Percentiles rank a stretch among this genome's conserved stretches.
Conservation (phyloP, 331 rosid genomes). For the Cucumis variabilis region DNA sequence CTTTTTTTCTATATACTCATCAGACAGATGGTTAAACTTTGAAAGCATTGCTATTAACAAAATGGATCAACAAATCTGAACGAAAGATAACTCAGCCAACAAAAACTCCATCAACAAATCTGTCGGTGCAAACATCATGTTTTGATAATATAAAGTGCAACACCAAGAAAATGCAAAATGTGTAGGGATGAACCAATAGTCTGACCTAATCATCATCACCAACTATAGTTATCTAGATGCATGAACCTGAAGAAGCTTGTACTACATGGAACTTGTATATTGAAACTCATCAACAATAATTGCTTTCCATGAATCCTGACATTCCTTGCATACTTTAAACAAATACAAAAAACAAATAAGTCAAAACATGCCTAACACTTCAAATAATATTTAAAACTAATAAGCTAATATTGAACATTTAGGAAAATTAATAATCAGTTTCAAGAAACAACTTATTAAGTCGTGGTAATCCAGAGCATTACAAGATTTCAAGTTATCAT, state of each 20-base stretch:
- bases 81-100: not conserved
- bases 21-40: not conserved
- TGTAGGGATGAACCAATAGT: conserved; percentile 43
- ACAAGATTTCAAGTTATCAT: too few species aligned
- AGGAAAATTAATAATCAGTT: conserved; percentile 73
- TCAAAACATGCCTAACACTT: conserved; percentile 40
- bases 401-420: conserved; percentile 59
- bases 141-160: not conserved
- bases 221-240: conserved; percentile 84
- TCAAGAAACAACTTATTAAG: too few species aligned
- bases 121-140: not conserved
- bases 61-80: not conserved
- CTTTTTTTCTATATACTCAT: not conserved
- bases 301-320: conserved; percentile 82
- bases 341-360: conserved; percentile 21
- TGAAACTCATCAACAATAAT: conserved; percentile 96
- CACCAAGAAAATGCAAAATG: too few species aligned
- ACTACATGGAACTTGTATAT: conserved; percentile 97
- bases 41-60: not conserved
- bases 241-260: conserved; percentile 70
- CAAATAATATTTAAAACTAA: conserved; percentile 30
- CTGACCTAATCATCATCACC: conserved; percentile 99
- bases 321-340: conserved; percentile 71
- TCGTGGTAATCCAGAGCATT: too few species aligned
- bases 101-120: not conserved